Percentiles rank a stretch among this genome's conserved stretches.
Evolutionary conservation across 441 rosid genomes (phyloP).

Genomic region (Geranium incanum): DNA sequence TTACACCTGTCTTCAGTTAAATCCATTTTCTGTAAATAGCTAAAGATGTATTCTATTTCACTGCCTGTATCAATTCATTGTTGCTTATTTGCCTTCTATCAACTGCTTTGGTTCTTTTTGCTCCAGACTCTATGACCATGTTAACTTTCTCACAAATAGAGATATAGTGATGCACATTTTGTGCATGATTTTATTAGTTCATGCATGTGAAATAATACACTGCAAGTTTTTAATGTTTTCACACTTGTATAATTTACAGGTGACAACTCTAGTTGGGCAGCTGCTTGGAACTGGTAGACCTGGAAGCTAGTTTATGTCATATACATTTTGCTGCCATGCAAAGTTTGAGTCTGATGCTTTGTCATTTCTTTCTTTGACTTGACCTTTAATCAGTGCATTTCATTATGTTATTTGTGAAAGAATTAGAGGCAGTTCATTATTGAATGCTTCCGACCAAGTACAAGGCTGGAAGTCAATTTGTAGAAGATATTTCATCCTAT

Average conservation of each 20-base stretch:
- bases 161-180: background rate
- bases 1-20: no score
- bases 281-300: slow-evolving; percentile 77
- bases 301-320: background rate
- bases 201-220: background rate
- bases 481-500: background rate
- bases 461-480: background rate
- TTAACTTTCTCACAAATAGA: background rate
- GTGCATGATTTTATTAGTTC: background rate
- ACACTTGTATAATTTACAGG: slow-evolving; percentile 36
- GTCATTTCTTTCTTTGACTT: background rate
- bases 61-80: background rate
- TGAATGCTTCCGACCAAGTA: slow-evolving; percentile 2
- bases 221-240: background rate
- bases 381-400: background rate
- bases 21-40: background rate
- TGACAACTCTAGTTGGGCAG: slow-evolving; percentile 71
- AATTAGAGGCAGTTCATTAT: slow-evolving; percentile 7
- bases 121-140: background rate
- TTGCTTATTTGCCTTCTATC: background rate
- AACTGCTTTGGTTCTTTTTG: background rate
- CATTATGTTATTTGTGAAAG: slow-evolving; percentile 13
- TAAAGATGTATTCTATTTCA: background rate
- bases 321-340: slow-evolving; percentile 8
- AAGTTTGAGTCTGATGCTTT: slow-evolving; percentile 1